Conservation (phyloP, 2,329 filamentous ascomycete species). For the Neopestalotiopsis sp. region DNA sequence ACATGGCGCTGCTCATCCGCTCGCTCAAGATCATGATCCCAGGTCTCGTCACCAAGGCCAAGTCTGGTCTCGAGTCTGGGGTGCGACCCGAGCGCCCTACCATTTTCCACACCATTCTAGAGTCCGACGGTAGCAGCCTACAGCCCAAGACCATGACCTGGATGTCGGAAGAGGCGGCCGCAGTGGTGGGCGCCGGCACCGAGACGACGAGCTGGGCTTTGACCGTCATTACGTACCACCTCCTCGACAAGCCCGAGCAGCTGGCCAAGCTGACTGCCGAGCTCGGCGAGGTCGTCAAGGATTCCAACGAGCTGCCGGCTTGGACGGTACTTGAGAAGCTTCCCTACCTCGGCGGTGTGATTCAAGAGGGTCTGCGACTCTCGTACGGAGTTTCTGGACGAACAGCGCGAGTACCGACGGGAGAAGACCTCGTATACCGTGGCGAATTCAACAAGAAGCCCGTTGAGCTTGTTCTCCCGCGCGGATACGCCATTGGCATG, state of each 20-base stretch:
- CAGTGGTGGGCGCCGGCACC: slow-evolving; percentile 25
- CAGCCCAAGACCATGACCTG: slow-evolving; percentile 23
- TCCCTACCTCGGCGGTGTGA: slow-evolving; percentile 39
- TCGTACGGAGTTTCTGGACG: slow-evolving; percentile 26
- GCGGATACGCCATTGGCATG: slow-evolving; percentile 27
- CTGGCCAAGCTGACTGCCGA: slow-evolving; percentile 28
- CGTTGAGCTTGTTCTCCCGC: slow-evolving; percentile 25
- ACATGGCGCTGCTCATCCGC: slow-evolving; percentile 23
- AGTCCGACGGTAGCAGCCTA: slow-evolving; percentile 21
- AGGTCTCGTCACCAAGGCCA: slow-evolving; percentile 21
- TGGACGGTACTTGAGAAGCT: slow-evolving; percentile 41
- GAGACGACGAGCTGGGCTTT: slow-evolving; percentile 26
- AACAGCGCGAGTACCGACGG: slow-evolving; percentile 22
- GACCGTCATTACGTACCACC: slow-evolving; percentile 31
- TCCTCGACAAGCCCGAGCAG: slow-evolving; percentile 28
- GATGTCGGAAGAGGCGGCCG: slow-evolving; percentile 26
- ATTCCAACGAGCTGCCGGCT: slow-evolving; percentile 19
- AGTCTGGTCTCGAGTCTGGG: slow-evolving; percentile 23
- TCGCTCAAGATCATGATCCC: slow-evolving; percentile 23
- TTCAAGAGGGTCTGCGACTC: slow-evolving; percentile 31
- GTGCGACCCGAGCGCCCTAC: slow-evolving; percentile 24
- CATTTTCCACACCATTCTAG: slow-evolving; percentile 22
- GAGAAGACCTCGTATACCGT: slow-evolving; percentile 28
- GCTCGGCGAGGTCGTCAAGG: slow-evolving; percentile 22
- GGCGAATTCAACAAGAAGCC: slow-evolving; percentile 20